phyloP scores from a whole-genome alignment of 1,284 basidiomycete species.

The Marasmius sp. region DNA sequence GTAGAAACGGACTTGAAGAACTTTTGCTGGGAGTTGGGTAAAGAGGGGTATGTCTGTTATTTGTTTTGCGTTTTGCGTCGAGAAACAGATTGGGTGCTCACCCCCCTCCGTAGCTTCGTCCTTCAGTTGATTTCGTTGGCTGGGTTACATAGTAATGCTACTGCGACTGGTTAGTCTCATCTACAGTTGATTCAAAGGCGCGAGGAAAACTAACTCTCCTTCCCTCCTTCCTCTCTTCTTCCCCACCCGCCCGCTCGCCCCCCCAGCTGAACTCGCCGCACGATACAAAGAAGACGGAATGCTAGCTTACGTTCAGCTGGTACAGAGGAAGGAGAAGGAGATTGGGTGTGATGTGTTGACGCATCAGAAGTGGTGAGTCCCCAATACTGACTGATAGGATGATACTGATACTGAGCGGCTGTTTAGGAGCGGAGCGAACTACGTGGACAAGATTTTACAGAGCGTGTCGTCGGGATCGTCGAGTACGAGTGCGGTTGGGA shows the following conservation, averaged over 20 bases:
- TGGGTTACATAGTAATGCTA: constrained; percentile 87
- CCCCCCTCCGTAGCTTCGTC: constrained; percentile 56
- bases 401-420: background rate
- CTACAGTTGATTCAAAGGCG: too few species aligned
- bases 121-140: constrained; percentile 86
- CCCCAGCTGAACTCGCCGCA: constrained; percentile 78
- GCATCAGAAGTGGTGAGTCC: constrained; percentile 92
- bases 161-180: constrained; percentile 63
- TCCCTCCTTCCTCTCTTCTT: background rate
- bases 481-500: constrained; percentile 77
- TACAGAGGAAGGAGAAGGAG: constrained; percentile 87
- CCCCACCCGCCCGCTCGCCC: too few species aligned
- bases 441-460: constrained; percentile 78
- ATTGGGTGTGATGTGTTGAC: constrained; percentile 91
- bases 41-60: constrained; percentile 85
- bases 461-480: constrained; percentile 82
- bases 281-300: constrained; percentile 84
- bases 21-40: constrained; percentile 90
- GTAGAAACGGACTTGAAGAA: constrained; percentile 74
- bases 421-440: constrained; percentile 81
- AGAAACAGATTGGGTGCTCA: constrained; percentile 21
- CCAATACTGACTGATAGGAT: too few species aligned
- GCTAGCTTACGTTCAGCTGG: constrained; percentile 83
- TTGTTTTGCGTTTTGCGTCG: background rate
- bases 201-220: too few species aligned